A percentile compares a stretch with the other conserved stretches of the same genome.
phyloP scores from a whole-genome alignment of 805 yeast species.

The Wickerhamomyces queroliae region DNA sequence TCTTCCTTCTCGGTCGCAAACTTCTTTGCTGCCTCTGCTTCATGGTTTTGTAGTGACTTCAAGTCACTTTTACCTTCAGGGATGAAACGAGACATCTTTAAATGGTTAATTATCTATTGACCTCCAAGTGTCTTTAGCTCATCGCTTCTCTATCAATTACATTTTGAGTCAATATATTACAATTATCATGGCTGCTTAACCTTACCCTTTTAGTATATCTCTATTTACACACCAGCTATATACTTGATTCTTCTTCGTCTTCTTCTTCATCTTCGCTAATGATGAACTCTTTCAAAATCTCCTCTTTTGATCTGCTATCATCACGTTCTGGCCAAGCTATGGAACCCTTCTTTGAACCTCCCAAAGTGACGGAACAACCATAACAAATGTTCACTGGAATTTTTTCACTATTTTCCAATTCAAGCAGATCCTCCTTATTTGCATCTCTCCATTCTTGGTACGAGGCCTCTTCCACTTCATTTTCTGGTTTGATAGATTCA shows the following conservation, averaged over 20 bases:
- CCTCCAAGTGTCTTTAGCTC: too few species aligned
- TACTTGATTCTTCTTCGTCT: conserved; percentile 10
- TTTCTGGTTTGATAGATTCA: conserved; percentile 42
- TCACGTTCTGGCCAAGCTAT: conserved; percentile 33
- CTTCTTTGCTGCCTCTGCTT: conserved; percentile 11
- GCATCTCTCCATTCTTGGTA: conserved; percentile 27
- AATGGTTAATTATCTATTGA: too few species aligned
- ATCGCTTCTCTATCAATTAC: too few species aligned
- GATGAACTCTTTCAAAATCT: conserved; percentile 42
- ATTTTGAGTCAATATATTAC: too few species aligned
- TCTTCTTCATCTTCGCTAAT: conserved; percentile 30
- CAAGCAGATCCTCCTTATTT: conserved; percentile 14
- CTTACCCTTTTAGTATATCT: background rate
- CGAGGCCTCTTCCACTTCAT: conserved; percentile 34
- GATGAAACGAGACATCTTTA: conserved; percentile 21
- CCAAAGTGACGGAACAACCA: conserved; percentile 67
- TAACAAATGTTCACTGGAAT: conserved; percentile 49
- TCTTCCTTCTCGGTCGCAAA: conserved; percentile 16
- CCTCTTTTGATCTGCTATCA: conserved; percentile 25
- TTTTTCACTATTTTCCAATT: conserved; percentile 6
- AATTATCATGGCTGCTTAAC: conserved; percentile 1
- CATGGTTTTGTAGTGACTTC: conserved; percentile 11
- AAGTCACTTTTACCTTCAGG: conserved; percentile 23
- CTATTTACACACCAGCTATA: background rate
- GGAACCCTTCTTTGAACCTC: conserved; percentile 31